Evolutionary conservation across 306 rosid species (phyloP), one percentile per base, ranked within the genome.

Genomic region (Bauhinia variegata): DNA sequence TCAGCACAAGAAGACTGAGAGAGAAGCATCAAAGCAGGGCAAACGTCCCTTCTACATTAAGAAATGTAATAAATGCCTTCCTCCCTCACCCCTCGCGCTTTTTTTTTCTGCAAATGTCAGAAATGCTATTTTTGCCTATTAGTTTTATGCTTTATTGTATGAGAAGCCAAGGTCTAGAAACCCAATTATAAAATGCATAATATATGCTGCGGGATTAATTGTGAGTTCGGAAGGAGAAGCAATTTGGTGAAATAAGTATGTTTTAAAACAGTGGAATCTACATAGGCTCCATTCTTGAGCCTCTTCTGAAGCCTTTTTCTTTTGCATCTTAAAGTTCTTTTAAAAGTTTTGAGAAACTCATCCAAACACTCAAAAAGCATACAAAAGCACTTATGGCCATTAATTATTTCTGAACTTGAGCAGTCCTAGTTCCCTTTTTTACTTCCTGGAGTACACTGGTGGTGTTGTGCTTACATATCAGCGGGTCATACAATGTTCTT

Each of bases 11-110:
- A 89, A 82, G 78, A 87, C 78, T 75, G 95, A 86, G 78, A 79
- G 95, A 76, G 93, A 86, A 83, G 89, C 92, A 49, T 70, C 83
- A 44, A 89, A 89, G 73, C 83, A 78, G 71, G 98, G 93, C 41
- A 81, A 89, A 72, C 83, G 78, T 17, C 96, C 95, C 16, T 83
- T 84, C 74, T 89, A 74, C 85, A 67, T 86, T 39, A 81, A 86
- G 73, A 82, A 87, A 71, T 87, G 96, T 87, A 82, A 64, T 33
- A 36, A 34, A 33, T 37, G 63, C 32, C 51, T 16, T 48, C 52
- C 33, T 39, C 51, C 63, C n/a, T 7, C 60, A 11, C 38, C 4
- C 4, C 41, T 23, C n/a, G n/a, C n/a, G n/a, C 46, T 64, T 62
- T 54, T 61, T 62, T 50, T 63, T 31, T 71, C 28, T 46, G 41